Evolutionary conservation across 2,329 filamentous ascomycete species (phyloP).

Genomic region (Ophiostoma sp.): DNA sequence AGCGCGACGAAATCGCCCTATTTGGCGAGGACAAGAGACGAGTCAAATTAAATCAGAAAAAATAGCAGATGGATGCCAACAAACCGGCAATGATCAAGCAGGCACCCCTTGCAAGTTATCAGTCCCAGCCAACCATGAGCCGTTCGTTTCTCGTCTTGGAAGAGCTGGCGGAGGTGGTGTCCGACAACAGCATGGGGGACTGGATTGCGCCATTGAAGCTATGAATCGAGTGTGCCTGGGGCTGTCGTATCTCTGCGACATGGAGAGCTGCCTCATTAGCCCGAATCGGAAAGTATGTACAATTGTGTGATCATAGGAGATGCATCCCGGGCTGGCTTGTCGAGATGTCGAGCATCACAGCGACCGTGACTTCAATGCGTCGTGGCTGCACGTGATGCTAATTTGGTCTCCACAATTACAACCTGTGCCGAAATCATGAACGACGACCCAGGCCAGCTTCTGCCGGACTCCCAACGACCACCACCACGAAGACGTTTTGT

Average conservation of each 20-base stretch:
- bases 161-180: background rate
- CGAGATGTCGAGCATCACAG: background rate
- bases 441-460: background rate
- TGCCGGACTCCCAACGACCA: background rate
- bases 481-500: too few relatives aligned
- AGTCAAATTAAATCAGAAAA: too few relatives aligned
- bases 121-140: conserved; percentile 5
- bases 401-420: background rate
- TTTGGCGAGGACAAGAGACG: background rate
- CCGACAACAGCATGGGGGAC: background rate
- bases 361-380: too few relatives aligned
- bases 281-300: too few relatives aligned
- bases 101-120: background rate
- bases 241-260: too few relatives aligned
- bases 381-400: background rate
- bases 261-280: too few relatives aligned
- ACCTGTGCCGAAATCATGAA: background rate
- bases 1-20: background rate
- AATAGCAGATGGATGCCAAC: background rate
- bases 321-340: background rate
- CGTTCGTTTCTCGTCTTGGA: background rate
- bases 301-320: background rate
- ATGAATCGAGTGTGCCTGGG: background rate
- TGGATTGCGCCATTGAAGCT: conserved; percentile 1
- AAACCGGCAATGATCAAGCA: background rate